Percentiles rank a stretch among this genome's conserved stretches.
Conservation (phyloP, 768 basidiomycete species). For the Austroboletus eburneus region DNA sequence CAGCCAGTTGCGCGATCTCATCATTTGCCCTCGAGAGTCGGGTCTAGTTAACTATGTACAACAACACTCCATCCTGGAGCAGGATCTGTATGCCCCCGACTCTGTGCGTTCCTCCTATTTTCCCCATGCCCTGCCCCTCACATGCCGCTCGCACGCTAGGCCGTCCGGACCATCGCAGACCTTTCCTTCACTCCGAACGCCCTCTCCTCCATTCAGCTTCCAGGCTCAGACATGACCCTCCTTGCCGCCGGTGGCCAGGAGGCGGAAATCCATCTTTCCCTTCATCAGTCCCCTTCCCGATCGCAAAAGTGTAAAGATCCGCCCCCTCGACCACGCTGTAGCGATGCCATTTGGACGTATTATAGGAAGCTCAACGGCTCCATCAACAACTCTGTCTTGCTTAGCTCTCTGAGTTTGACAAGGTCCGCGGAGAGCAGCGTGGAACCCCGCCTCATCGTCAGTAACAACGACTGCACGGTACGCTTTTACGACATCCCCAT, state of each 20-base stretch:
- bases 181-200: conserved; percentile 62
- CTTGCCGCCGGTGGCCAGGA: conserved; percentile 76
- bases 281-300: conserved; percentile 33
- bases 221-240: conserved; percentile 50
- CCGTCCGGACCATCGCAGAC: conserved; percentile 46
- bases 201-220: conserved; percentile 51
- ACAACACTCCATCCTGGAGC: conserved; percentile 51
- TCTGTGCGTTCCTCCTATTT: conserved; percentile 36
- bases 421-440: conserved; percentile 58
- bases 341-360: conserved; percentile 46
- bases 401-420: conserved; percentile 61
- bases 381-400: conserved; percentile 77
- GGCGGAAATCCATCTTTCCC: conserved; percentile 65
- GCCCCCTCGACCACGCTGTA: conserved; percentile 8
- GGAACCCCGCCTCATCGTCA: conserved; percentile 75
- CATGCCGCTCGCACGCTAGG: conserved; percentile 27
- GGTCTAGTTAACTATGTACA: conserved; percentile 65
- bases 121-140: conserved; percentile 13
- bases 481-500: conserved; percentile 76
- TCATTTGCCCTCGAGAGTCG: conserved; percentile 65
- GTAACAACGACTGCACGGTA: conserved; percentile 82
- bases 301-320: conserved; percentile 15
- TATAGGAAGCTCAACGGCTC: conserved; percentile 54
- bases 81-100: conserved; percentile 47
- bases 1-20: conserved; percentile 76